A percentile compares a stretch with the other conserved stretches of the same genome.
Evolutionary conservation across 176 grass and related monocot species (phyloP).

Genomic region (Aegilops speltoides): DNA sequence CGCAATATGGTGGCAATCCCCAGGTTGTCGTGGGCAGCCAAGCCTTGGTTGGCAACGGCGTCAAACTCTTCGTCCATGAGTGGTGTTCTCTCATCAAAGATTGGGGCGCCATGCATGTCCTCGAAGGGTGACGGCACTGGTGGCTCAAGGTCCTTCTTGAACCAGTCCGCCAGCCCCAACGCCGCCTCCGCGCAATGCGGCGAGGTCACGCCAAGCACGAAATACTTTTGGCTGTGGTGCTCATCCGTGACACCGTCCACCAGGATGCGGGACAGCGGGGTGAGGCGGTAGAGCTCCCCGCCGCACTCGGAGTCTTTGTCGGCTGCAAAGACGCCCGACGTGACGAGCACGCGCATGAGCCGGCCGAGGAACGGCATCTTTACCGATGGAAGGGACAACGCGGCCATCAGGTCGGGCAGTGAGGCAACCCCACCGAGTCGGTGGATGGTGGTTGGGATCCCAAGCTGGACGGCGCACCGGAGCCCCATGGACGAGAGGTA

Average conservation of each 20-base stretch:
- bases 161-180: not conserved
- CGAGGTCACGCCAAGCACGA: not conserved
- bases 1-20: not conserved
- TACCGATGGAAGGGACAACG: not conserved
- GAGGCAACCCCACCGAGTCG: not conserved
- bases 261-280: not conserved
- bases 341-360: not conserved
- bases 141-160: not conserved
- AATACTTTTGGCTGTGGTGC: slow-evolving; percentile 10
- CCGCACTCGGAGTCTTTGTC: not conserved
- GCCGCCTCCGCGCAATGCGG: not conserved
- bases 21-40: slow-evolving; percentile 5
- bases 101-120: not conserved
- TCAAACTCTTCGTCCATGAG: not conserved
- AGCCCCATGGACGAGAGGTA: not conserved
- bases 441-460: not conserved
- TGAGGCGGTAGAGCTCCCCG: not conserved
- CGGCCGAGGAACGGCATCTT: not conserved
- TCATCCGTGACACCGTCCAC: not conserved
- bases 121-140: not conserved
- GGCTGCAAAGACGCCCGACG: not conserved
- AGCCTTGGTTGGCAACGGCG: not conserved
- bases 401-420: not conserved
- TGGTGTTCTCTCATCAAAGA: not conserved
- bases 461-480: not conserved